phyloP scores from a whole-genome alignment of 257 asterid species.

The Nicotiana paniculata region DNA sequence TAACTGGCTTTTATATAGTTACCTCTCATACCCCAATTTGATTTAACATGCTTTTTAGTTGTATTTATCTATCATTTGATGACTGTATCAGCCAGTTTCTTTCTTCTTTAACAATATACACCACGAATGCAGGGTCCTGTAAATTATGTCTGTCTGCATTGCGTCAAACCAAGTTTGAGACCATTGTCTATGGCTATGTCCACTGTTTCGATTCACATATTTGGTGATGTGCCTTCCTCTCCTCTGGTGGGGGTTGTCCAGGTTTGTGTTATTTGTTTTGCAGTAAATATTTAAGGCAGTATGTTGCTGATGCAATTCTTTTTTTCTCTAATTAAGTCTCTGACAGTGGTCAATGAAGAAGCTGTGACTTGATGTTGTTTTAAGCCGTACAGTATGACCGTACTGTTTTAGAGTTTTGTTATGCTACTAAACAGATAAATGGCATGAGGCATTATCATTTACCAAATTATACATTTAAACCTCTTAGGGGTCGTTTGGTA shows the following conservation, averaged over 20 bases:
- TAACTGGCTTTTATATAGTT: neutral
- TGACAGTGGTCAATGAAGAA: too few species aligned
- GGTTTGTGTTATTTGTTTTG: conserved; percentile 30
- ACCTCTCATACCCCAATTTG: neutral
- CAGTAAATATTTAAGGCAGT: neutral
- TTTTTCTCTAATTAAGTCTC: neutral
- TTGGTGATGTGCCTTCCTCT: conserved; percentile 93
- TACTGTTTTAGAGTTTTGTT: too few species aligned
- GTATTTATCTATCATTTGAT: neutral
- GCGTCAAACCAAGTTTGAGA: conserved; percentile 80
- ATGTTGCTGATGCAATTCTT: neutral
- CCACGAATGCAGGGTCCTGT: conserved; percentile 68
- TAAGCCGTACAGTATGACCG: too few species aligned
- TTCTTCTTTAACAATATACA: neutral
- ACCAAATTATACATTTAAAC: too few species aligned
- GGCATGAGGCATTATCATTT: too few species aligned
- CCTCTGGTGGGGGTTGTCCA: conserved; percentile 95
- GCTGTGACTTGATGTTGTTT: too few species aligned
- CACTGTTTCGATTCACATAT: conserved; percentile 70
- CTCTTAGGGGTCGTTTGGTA: too few species aligned
- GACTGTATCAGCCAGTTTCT: neutral
- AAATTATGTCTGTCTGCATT: conserved; percentile 78
- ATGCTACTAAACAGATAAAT: too few species aligned
- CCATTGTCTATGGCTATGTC: conserved; percentile 91
- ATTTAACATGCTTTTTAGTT: neutral